Evolutionary conservation across 768 basidiomycete species (phyloP).

Genomic region (Pleurotus eryngii): DNA sequence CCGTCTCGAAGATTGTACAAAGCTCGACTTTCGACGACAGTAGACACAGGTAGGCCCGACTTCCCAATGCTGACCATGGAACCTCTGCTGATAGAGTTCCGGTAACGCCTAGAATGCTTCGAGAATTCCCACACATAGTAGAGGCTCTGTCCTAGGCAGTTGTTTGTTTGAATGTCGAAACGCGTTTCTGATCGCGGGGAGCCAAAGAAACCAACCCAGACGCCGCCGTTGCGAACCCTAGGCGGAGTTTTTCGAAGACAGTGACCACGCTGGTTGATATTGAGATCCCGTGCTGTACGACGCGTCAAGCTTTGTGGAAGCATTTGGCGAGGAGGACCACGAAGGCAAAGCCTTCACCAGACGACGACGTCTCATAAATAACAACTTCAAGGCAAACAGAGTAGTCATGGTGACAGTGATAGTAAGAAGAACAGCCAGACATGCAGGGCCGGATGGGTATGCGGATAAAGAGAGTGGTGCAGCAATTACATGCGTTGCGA

Average conservation of each 20-base stretch:
- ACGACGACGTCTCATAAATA: constrained; percentile 26
- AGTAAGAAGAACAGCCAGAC: constrained; percentile 24
- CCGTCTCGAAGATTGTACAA: constrained; percentile 7
- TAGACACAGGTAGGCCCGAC: constrained; percentile 16
- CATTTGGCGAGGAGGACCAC: constrained; percentile 7
- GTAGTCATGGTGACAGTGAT: constrained; percentile 19
- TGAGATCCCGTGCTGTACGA: constrained; percentile 5
- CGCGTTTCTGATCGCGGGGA: constrained; percentile 44
- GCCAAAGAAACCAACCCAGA: constrained; percentile 42
- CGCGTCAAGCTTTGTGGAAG: constrained; percentile 11
- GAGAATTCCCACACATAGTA: not conserved
- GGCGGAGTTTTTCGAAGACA: constrained; percentile 8
- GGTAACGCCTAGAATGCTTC: constrained; percentile 2
- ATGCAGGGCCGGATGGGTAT: constrained; percentile 16
- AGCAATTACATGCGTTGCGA: constrained; percentile 9
- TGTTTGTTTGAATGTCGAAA: constrained; percentile 12
- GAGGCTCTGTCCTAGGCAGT: not conserved
- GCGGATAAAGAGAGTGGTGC: constrained; percentile 12
- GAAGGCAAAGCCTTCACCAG: not conserved
- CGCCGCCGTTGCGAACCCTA: constrained; percentile 21
- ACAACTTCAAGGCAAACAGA: constrained; percentile 24
- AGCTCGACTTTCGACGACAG: constrained; percentile 9
- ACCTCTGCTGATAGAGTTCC: not conserved
- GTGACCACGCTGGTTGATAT: constrained; percentile 16
- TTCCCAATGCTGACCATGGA: constrained; percentile 3